These are phyloP conservation scores for Thermomyces lanuginosus DNA, from an alignment of 2,329 filamentous ascomycete genomes.

Conservation along the genomic window DNA sequence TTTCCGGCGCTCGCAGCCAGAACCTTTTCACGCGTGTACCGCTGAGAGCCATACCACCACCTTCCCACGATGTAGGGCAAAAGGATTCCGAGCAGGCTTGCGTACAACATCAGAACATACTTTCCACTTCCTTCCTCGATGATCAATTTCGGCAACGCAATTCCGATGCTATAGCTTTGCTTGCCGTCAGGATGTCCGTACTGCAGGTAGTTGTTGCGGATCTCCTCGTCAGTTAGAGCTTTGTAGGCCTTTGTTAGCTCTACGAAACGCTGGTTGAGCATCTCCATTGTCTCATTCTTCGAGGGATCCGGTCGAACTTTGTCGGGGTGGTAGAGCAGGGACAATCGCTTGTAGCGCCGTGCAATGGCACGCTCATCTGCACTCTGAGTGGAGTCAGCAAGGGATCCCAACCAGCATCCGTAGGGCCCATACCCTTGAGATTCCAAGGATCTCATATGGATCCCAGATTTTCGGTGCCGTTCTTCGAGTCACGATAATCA, in stretches of 20 bases:
- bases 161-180: slow-evolving; percentile 95
- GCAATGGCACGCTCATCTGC: slow-evolving; percentile 83
- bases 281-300: slow-evolving; percentile 79
- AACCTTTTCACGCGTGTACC: slow-evolving; percentile 82
- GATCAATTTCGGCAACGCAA: slow-evolving; percentile 84
- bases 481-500: slow-evolving; percentile 64
- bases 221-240: slow-evolving; percentile 87
- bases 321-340: slow-evolving; percentile 78
- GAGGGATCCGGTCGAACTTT: slow-evolving; percentile 68
- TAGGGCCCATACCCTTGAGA: slow-evolving; percentile 48
- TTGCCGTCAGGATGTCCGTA: slow-evolving; percentile 96
- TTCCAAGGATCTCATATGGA: slow-evolving; percentile 82
- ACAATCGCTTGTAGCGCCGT: slow-evolving; percentile 72
- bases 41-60: slow-evolving; percentile 97
- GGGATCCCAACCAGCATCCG: neutral
- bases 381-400: slow-evolving; percentile 35
- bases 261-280: slow-evolving; percentile 74
- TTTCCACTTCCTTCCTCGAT: slow-evolving; percentile 88
- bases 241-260: slow-evolving; percentile 98
- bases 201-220: slow-evolving; percentile 91
- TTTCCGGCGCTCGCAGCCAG: slow-evolving; percentile 86
- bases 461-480: slow-evolving; percentile 73
- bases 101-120: slow-evolving; percentile 84
- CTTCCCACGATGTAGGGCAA: slow-evolving; percentile 85
- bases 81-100: slow-evolving; percentile 69